Percentiles rank a stretch among this genome's conserved stretches.
Evolutionary conservation across 768 basidiomycete genomes (phyloP).

Genomic region (Tulasnella sp.): DNA sequence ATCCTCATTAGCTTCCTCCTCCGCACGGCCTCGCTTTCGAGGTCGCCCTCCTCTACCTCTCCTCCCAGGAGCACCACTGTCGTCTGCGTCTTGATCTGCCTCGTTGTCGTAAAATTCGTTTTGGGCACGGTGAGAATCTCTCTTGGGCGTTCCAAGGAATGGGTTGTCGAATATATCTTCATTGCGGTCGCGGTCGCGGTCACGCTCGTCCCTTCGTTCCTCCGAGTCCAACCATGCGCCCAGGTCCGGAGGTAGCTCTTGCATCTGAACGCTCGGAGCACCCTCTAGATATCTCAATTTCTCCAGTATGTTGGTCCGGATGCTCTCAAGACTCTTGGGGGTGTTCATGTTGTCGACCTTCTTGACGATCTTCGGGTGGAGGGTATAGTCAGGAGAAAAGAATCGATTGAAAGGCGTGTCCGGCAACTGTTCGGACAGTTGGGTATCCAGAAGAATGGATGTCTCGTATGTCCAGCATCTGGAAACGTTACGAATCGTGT

Average conservation of each 20-base stretch:
- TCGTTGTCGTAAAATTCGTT: constrained; percentile 76
- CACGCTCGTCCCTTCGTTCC: constrained; percentile 62
- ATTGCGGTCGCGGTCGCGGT: constrained; percentile 29
- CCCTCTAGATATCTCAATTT: constrained; percentile 90
- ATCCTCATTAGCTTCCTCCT: constrained; percentile 33
- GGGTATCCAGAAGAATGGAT: constrained; percentile 77
- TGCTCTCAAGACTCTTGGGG: constrained; percentile 73
- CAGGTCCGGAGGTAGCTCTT: constrained; percentile 91
- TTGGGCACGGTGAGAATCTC: constrained; percentile 49
- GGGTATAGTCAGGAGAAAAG: constrained; percentile 87
- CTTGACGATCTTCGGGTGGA: constrained; percentile 87
- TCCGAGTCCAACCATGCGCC: constrained; percentile 66
- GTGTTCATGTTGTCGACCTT: constrained; percentile 94
- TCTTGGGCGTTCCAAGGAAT: constrained; percentile 34
- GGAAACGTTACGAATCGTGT: constrained; percentile 94
- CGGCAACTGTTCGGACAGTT: constrained; percentile 83
- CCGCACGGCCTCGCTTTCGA: constrained; percentile 8
- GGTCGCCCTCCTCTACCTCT: constrained; percentile 29
- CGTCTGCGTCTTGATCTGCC: constrained; percentile 41
- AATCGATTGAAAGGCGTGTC: constrained; percentile 86
- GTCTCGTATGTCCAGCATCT: constrained; percentile 99
- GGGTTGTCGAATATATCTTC: constrained; percentile 49
- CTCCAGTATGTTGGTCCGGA: constrained; percentile 77
- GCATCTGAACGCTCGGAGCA: constrained; percentile 94
- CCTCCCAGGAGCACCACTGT: constrained; percentile 25